These are phyloP conservation scores for Chaetomium olivaceum DNA, from an alignment of 2,329 filamentous ascomycete species.

Conservation along the genomic window DNA sequence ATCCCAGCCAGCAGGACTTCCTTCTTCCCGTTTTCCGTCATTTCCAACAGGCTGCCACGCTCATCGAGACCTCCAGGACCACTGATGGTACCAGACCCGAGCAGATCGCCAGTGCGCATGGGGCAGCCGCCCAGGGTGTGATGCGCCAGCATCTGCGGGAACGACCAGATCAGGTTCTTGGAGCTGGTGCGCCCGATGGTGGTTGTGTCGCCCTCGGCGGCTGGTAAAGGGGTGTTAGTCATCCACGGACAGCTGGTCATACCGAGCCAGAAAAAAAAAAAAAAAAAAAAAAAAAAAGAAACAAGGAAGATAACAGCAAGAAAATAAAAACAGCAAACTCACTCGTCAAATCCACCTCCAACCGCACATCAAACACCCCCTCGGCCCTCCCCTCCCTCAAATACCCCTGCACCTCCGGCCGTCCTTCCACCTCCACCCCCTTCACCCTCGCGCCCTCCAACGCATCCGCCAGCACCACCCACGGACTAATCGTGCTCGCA, in stretches of 20 bases:
- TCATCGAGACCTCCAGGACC: slow-evolving; percentile 41
- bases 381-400: slow-evolving; percentile 61
- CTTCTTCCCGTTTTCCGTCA: slow-evolving; percentile 48
- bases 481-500: slow-evolving; percentile 72
- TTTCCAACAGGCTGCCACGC: slow-evolving; percentile 48
- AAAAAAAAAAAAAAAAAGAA: too few relatives aligned
- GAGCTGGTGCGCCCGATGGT: slow-evolving; percentile 63
- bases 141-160: slow-evolving; percentile 80
- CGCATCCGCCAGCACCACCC: slow-evolving; percentile 76
- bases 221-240: slow-evolving; percentile 29
- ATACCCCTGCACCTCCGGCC: slow-evolving; percentile 41
- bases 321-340: slow-evolving; percentile 34
- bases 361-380: slow-evolving; percentile 66
- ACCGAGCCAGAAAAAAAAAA: too few relatives aligned
- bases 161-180: slow-evolving; percentile 74
- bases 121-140: slow-evolving; percentile 76
- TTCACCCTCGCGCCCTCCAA: slow-evolving; percentile 57
- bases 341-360: slow-evolving; percentile 66
- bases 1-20: slow-evolving; percentile 44
- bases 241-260: too few relatives aligned
- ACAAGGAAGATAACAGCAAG: background rate
- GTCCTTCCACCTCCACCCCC: slow-evolving; percentile 37
- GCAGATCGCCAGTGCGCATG: slow-evolving; percentile 70
- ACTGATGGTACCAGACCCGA: slow-evolving; percentile 77
- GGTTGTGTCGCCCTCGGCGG: slow-evolving; percentile 51